A percentile compares a stretch with the other conserved stretches of the same genome.
Conservation (phyloP, 768 basidiomycete species). For the Xerocomellus amylosporus region DNA sequence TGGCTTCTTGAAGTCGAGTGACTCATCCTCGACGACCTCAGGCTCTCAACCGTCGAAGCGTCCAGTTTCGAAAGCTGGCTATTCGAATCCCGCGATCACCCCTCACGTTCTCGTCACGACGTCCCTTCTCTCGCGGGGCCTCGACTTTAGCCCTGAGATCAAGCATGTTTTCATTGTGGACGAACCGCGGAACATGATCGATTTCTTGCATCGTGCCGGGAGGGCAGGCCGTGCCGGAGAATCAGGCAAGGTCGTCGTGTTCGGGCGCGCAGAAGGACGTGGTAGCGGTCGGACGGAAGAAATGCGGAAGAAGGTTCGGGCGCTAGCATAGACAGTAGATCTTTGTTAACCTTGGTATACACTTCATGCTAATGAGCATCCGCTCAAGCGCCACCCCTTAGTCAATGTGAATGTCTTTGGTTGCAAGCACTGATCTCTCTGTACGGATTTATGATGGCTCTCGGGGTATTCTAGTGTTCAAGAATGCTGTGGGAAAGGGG, state of each 20-base stretch:
- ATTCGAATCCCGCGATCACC: slow-evolving; percentile 29
- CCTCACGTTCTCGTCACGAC: slow-evolving; percentile 84
- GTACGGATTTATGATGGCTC: neutral
- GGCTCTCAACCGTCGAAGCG: neutral
- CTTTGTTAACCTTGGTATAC: neutral
- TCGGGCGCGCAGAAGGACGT: slow-evolving; percentile 66
- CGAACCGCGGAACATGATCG: slow-evolving; percentile 84
- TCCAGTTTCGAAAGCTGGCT: slow-evolving; percentile 9
- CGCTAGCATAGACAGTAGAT: slow-evolving; percentile 21
- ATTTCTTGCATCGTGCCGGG: slow-evolving; percentile 91
- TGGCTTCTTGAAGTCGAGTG: slow-evolving; percentile 55
- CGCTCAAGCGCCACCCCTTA: neutral
- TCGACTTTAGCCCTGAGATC: slow-evolving; percentile 80
- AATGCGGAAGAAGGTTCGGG: slow-evolving; percentile 49
- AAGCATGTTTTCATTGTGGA: slow-evolving; percentile 85
- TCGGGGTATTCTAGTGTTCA: no score
- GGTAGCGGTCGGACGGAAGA: slow-evolving; percentile 54
- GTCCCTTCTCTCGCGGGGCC: slow-evolving; percentile 83
- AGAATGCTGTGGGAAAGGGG: no score
- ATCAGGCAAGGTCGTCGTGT: slow-evolving; percentile 69
- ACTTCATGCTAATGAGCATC: neutral
- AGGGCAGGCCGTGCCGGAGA: slow-evolving; percentile 74
- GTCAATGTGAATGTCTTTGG: neutral
- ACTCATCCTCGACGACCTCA: neutral
- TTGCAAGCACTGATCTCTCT: no score